A percentile compares a stretch with the other conserved stretches of the same genome.
Evolutionary conservation across 371 early-diverging fungal species (phyloP).

Genomic region (Phascolomyces articulosus): DNA sequence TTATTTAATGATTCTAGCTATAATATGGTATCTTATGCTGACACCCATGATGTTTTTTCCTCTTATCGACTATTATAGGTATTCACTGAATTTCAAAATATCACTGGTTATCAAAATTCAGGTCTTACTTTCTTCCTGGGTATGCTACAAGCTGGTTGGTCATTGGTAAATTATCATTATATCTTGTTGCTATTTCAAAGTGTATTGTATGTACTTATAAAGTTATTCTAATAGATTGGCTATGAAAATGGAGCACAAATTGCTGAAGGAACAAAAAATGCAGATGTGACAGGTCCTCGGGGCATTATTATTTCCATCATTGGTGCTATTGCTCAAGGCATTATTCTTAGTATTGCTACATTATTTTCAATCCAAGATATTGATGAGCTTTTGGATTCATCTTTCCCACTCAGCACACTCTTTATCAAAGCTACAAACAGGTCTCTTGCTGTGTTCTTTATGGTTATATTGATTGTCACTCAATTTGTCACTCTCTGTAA

Average conservation of each 20-base stretch:
- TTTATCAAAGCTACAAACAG: slow-evolving; percentile 21
- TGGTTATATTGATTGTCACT: slow-evolving; percentile 25
- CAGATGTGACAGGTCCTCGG: slow-evolving; percentile 37
- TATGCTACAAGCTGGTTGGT: slow-evolving; percentile 42
- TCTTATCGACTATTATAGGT: slow-evolving; percentile 21
- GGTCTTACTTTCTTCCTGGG: slow-evolving; percentile 41
- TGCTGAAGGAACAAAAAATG: slow-evolving; percentile 43
- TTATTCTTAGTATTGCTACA: slow-evolving; percentile 34
- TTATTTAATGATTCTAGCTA: too few species aligned
- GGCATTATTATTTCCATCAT: slow-evolving; percentile 41
- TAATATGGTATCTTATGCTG: too few species aligned
- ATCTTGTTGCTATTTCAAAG: neutral
- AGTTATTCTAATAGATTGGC: slow-evolving; percentile 21
- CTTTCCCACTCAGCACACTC: slow-evolving; percentile 19
- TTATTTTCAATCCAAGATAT: slow-evolving; percentile 47
- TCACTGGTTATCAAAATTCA: slow-evolving; percentile 33
- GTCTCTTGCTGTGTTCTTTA: slow-evolving; percentile 23
- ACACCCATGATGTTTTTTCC: too few species aligned
- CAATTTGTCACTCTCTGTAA: slow-evolving; percentile 30
- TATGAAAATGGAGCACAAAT: slow-evolving; percentile 46
- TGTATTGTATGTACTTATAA: neutral
- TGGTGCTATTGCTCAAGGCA: slow-evolving; percentile 37
- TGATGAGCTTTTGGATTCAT: slow-evolving; percentile 21
- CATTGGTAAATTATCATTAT: slow-evolving; percentile 13
- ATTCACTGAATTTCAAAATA: slow-evolving; percentile 38